These are phyloP conservation scores for Pichia cabralensis DNA, from an alignment of 805 yeast genomes.

Conservation along the genomic window DNA sequence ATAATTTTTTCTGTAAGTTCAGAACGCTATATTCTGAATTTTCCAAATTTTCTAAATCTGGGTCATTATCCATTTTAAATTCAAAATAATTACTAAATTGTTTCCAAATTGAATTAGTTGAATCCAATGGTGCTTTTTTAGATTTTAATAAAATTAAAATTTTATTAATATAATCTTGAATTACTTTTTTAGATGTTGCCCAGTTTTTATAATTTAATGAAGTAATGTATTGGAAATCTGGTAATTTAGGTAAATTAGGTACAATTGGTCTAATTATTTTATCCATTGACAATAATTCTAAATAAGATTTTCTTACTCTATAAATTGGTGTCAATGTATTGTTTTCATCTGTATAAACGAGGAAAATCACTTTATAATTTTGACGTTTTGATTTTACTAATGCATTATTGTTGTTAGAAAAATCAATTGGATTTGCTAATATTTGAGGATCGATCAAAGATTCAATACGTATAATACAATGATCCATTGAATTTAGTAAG, in stretches of 20 bases:
- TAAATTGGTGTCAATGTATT: constrained; percentile 47
- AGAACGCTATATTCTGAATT: constrained; percentile 6
- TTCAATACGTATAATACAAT: constrained; percentile 23
- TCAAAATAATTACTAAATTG: constrained; percentile 21
- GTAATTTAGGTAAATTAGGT: constrained; percentile 20
- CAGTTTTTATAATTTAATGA: constrained; percentile 23
- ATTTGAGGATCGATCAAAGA: constrained; percentile 21
- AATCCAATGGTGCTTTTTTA: constrained; percentile 6
- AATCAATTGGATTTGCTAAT: constrained; percentile 19
- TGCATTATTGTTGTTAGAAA: background rate
- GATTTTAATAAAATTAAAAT: constrained; percentile 9
- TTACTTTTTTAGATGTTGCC: constrained; percentile 25
- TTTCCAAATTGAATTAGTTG: constrained; percentile 17
- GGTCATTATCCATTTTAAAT: constrained; percentile 12
- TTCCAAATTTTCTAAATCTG: background rate
- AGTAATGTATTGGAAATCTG: constrained; percentile 20
- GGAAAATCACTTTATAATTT: constrained; percentile 52
- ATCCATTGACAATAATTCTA: constrained; percentile 56
- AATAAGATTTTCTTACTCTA: constrained; percentile 55
- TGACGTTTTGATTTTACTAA: constrained; percentile 28
- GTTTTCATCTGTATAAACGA: constrained; percentile 50
- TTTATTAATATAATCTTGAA: constrained; percentile 23
- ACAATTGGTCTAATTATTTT: constrained; percentile 39
- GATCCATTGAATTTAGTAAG: constrained; percentile 20
- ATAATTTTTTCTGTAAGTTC: constrained; percentile 12